Base-by-base conservation (phyloP, 2,329 filamentous ascomycete genomes). In the Ophiognomonia clavigignenti-juglandacearum region DNA sequence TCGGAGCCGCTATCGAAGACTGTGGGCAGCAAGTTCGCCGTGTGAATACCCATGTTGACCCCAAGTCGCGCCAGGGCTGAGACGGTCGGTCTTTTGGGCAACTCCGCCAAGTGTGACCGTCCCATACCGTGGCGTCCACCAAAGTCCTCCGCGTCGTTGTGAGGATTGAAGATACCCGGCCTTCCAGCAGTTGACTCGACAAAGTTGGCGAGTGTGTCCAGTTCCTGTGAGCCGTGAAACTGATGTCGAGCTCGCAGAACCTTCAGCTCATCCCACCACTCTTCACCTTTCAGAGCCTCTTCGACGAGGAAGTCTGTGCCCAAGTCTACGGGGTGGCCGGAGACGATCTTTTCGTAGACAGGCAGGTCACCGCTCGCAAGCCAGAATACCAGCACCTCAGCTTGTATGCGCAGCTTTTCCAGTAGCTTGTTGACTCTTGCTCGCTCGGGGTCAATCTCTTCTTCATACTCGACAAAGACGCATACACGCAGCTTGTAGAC, bases 401-500 rank as follows among this genome's bases (percentile, higher is more conserved):
- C 89, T 52, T 90, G 80, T 39, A 95, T 95, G 14, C 89, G 76
- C 8, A 95, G 65, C 61, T 92, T 95, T 19, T 88, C 85, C 1
- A 95, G 72, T 2, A 95, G 71, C 1, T 84, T 80, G 50, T 80
- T 80, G 14, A 95, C 84, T 47, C 88, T 74, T 2, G 76, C 78
- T 29, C 80, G 73, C 63, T 95, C 89, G 63, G 95, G 86, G 32
- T 85, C 80, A 1, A 95, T 83, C 55, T 95, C 89, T 22, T 74
- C 81, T 61, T 93, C 88, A 56, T 95, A 95, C 59, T 95, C 89
- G 18, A 95, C 89, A 62, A 95, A 95, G 0, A 95, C 88, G 45
- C 86, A 80, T 4, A 95, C 86, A 32, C 89, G 82, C 7, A 95
- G 66, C 34, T 72, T 75, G 61, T 87, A 93, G 0, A 75, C 77